A percentile compares a stretch with the other conserved stretches of the same genome.
phyloP scores from a whole-genome alignment of 768 basidiomycete genomes.

The Collybiopsis luxurians region DNA sequence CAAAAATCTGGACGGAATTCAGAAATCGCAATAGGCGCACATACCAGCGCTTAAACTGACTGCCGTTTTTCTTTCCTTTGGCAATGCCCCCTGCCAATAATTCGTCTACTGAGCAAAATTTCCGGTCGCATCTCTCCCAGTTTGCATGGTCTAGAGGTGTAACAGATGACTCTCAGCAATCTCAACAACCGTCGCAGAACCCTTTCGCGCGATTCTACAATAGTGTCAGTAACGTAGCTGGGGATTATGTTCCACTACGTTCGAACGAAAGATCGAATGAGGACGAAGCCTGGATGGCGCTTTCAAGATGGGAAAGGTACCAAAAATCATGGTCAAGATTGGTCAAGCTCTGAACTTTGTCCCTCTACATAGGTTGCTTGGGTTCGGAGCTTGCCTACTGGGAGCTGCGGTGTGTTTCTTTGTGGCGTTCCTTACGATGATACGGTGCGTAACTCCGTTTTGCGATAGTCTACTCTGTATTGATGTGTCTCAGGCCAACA shows the following conservation, averaged over 20 bases:
- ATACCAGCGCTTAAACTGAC: background rate
- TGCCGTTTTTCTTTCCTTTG: background rate
- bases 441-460: conserved; percentile 27
- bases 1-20: too few species aligned
- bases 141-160: conserved; percentile 82
- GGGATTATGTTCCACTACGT: conserved; percentile 85
- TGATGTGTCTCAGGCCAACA: conserved; percentile 58
- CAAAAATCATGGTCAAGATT: conserved; percentile 11
- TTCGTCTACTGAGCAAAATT: conserved; percentile 56
- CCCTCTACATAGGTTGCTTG: conserved; percentile 60
- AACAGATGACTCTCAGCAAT: conserved; percentile 65
- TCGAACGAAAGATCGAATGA: conserved; percentile 84
- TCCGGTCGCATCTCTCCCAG: conserved; percentile 73
- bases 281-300: conserved; percentile 92
- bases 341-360: background rate
- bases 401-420: conserved; percentile 95
- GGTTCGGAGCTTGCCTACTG: conserved; percentile 84
- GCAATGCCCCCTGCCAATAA: conserved; percentile 1
- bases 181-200: conserved; percentile 41
- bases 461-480: conserved; percentile 6
- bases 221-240: conserved; percentile 77
- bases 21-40: too few species aligned
- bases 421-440: conserved; percentile 83
- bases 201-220: conserved; percentile 89
- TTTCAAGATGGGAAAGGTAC: conserved; percentile 92